phyloP scores from a whole-genome alignment of 2,329 filamentous ascomycete genomes.

The Myriangium duriaei region DNA sequence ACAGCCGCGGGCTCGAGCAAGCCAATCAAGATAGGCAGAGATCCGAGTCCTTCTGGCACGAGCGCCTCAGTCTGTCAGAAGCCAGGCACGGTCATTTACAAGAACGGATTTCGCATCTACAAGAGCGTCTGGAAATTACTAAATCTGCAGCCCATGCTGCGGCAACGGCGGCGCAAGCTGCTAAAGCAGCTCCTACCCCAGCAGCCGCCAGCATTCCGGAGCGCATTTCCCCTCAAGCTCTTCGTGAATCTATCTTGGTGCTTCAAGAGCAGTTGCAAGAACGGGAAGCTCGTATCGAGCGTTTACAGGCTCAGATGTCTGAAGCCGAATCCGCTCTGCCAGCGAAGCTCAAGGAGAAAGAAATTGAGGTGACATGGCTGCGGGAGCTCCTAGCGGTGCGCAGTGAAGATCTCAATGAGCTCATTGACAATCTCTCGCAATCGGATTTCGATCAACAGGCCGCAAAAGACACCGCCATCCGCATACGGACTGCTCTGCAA shows the following conservation, averaged over 20 bases:
- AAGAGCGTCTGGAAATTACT: conserved; percentile 83
- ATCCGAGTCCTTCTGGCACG: conserved; percentile 64
- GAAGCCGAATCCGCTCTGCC: conserved; percentile 60
- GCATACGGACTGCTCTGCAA: conserved; percentile 84
- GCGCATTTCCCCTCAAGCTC: conserved; percentile 84
- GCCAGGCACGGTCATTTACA: conserved; percentile 77
- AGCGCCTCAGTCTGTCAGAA: conserved; percentile 68
- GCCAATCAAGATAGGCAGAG: conserved; percentile 71
- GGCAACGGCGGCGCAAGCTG: conserved; percentile 45
- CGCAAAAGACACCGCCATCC: conserved; percentile 82
- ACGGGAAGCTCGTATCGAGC: conserved; percentile 77
- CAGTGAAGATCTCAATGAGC: conserved; percentile 82
- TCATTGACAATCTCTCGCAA: conserved; percentile 66
- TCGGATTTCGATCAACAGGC: conserved; percentile 62
- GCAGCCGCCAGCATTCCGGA: conserved; percentile 45
- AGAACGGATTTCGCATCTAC: conserved; percentile 70
- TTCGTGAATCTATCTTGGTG: conserved; percentile 91
- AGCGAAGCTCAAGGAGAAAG: conserved; percentile 74
- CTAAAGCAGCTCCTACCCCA: conserved; percentile 14
- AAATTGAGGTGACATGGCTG: conserved; percentile 90
- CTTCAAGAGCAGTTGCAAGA: conserved; percentile 94
- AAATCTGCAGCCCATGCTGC: conserved; percentile 78
- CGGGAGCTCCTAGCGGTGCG: conserved; percentile 85
- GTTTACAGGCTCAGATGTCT: conserved; percentile 58
- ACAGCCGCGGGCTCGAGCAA: conserved; percentile 30